Percentiles rank a stretch among this genome's conserved stretches.
Conservation (phyloP, 108 stramenopile species). For the Parmales sp. region DNA sequence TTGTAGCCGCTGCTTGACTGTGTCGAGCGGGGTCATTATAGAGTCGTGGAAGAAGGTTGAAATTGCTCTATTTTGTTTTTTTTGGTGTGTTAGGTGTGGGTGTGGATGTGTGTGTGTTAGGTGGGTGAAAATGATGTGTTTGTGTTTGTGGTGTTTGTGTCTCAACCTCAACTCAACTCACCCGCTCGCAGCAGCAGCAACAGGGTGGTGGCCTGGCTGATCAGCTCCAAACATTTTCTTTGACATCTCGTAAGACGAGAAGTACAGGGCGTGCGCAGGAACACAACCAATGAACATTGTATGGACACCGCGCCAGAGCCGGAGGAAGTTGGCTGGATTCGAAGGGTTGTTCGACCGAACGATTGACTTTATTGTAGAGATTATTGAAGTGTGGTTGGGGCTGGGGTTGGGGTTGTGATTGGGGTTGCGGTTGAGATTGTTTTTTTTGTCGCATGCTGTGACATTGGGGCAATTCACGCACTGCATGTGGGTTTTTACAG, state of each 20-base stretch:
- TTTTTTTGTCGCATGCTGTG: conserved; percentile 5
- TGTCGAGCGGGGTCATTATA: conserved; percentile 93
- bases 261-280: conserved; percentile 96
- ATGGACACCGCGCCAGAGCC: conserved; percentile 92
- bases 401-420: too few relatives aligned
- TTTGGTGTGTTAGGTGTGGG: too few relatives aligned
- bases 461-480: conserved; percentile 2
- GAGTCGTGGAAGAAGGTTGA: conserved; percentile 84
- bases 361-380: conserved; percentile 5
- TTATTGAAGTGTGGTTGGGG: neutral
- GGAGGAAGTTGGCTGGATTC: conserved; percentile 30
- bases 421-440: too few relatives aligned
- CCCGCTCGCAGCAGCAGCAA: neutral
- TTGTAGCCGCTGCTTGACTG: conserved; percentile 97
- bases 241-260: conserved; percentile 78
- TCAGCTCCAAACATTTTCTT: conserved; percentile 43
- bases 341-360: neutral
- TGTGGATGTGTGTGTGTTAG: too few relatives aligned
- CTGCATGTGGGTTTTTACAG: conserved; percentile 94
- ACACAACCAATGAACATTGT: conserved; percentile 90
- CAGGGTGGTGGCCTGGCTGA: conserved; percentile 15
- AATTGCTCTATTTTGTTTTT: conserved; percentile 43
- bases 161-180: conserved; percentile 16
- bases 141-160: too few relatives aligned
- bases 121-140: too few relatives aligned